Evolutionary conservation across 768 basidiomycete genomes (phyloP).

Genomic region (Hericium rajendrae): DNA sequence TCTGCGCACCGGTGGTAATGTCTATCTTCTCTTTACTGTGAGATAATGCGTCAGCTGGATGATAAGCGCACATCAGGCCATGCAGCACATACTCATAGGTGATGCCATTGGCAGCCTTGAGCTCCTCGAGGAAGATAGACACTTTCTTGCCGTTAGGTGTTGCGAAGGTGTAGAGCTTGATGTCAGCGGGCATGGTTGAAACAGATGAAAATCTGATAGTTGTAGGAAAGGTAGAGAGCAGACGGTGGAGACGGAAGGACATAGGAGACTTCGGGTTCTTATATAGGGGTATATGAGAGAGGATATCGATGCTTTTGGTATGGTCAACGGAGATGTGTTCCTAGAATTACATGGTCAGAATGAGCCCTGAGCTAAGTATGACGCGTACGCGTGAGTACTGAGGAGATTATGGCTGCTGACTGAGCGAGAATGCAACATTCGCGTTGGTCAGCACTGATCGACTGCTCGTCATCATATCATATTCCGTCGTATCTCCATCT

Average conservation of each 20-base stretch:
- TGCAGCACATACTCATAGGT: constrained; percentile 38
- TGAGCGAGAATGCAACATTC: too few relatives aligned
- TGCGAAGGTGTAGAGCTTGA: constrained; percentile 23
- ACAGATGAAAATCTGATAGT: not conserved
- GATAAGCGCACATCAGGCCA: not conserved
- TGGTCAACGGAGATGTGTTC: too few relatives aligned
- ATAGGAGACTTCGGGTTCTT: not conserved
- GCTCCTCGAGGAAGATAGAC: constrained; percentile 53
- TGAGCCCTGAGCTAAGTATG: too few relatives aligned
- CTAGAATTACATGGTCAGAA: too few relatives aligned
- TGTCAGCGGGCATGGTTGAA: not conserved
- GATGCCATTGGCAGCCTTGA: constrained; percentile 31
- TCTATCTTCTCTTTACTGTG: constrained; percentile 34
- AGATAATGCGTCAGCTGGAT: constrained; percentile 21
- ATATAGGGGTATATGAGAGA: too few relatives aligned
- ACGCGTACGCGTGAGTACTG: too few relatives aligned
- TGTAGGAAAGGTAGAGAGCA: not conserved
- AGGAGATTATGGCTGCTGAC: too few relatives aligned
- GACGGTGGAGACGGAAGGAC: not conserved
- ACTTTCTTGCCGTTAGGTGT: constrained; percentile 51
- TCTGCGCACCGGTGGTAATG: constrained; percentile 61
- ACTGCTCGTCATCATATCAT: too few relatives aligned
- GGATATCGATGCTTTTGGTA: too few relatives aligned
- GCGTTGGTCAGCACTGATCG: too few relatives aligned
- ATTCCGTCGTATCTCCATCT: too few relatives aligned